Base-by-base conservation (phyloP, 495 filamentous ascomycete genomes). In the Tuber melanosporum region DNA sequence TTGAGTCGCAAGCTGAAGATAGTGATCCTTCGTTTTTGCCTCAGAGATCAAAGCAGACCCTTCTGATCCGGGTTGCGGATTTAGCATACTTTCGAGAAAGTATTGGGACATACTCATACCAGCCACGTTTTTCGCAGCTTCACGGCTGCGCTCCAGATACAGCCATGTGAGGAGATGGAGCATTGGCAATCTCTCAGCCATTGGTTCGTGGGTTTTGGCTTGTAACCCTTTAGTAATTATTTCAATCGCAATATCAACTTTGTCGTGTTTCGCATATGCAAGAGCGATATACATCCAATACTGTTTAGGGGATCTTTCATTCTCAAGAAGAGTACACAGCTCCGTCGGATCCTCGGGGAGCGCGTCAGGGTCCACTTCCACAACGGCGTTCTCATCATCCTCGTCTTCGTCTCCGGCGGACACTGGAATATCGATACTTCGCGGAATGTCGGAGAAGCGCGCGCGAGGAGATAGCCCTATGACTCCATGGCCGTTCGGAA, bases 201-300 rank as follows among this genome's bases (percentile, higher is more conserved):
- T 89, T 36, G 57, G 26, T 70, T 90, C 90, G 70, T 89, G 91
- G 52, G 90, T 88, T 83, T 96, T 89, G 41, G 91, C 93, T 71
- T 88, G 88, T 73, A 95, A 86, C 72, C 94, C 94, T 79, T 94
- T 93, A 66, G 90, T 89, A 74, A 99, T 86, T 80, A 99, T 95
- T 84, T 98, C 94, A 80, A 98, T 94, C 66, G 95, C 95, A 85
- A 93, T 92, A 80, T 97, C 94, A 69, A 94, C 88, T 85, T 97
- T 95, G 52, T 91, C 89, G 84, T 97, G 94, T 85, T 98, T 98
- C 42, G 95, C 94, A 82, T 99, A 98, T n/a, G 95, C 96, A 47
- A 98, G 88, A 45, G 95, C 92, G 78, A 98, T 94, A 20, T 92
- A 93, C 87, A 98, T 94, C 95, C 95, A 99, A 82, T 94, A 95